A percentile compares a stretch with the other conserved stretches of the same genome.
phyloP scores from a whole-genome alignment of 2,329 filamentous ascomycete species.

The Ascochyta pisi region DNA sequence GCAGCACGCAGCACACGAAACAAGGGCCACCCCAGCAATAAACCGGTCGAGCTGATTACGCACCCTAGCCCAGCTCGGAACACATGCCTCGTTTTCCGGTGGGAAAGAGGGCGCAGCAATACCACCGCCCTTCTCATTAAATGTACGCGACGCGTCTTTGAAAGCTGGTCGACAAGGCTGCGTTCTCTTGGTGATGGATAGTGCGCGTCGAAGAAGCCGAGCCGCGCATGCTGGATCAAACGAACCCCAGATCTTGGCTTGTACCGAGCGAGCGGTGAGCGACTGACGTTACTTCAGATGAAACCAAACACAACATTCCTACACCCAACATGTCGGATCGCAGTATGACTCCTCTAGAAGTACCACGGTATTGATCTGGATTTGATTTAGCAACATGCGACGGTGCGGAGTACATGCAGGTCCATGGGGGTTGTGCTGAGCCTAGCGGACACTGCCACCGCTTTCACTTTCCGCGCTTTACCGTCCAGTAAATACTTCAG shows the following conservation, averaged over 20 bases:
- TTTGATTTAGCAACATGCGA: conserved; percentile 14
- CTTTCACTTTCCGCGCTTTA: neutral
- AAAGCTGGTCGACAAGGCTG: neutral
- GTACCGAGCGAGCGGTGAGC: conserved; percentile 9
- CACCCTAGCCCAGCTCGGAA: conserved; percentile 32
- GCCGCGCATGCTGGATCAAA: neutral
- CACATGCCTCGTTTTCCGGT: conserved; percentile 28
- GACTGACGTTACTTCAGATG: conserved; percentile 12
- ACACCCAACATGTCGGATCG: conserved; percentile 6
- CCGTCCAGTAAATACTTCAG: too few species aligned
- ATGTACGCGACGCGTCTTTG: conserved; percentile 10
- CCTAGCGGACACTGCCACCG: conserved; percentile 23
- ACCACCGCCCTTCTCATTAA: conserved; percentile 34
- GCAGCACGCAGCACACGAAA: conserved; percentile 19
- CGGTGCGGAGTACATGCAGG: conserved; percentile 16
- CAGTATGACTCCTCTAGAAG: conserved; percentile 11
- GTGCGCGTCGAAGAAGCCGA: neutral
- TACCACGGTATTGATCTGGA: neutral
- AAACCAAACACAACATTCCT: conserved; percentile 14
- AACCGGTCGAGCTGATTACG: conserved; percentile 38
- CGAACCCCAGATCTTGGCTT: conserved; percentile 10
- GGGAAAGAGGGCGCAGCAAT: conserved; percentile 37
- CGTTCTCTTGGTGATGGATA: neutral
- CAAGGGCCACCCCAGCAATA: conserved; percentile 32
- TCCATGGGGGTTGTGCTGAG: neutral